Evolutionary conservation across 1,284 basidiomycete species (phyloP), one percentile per base, ranked within the genome.

Genomic region (Heterobasidion parviporum): DNA sequence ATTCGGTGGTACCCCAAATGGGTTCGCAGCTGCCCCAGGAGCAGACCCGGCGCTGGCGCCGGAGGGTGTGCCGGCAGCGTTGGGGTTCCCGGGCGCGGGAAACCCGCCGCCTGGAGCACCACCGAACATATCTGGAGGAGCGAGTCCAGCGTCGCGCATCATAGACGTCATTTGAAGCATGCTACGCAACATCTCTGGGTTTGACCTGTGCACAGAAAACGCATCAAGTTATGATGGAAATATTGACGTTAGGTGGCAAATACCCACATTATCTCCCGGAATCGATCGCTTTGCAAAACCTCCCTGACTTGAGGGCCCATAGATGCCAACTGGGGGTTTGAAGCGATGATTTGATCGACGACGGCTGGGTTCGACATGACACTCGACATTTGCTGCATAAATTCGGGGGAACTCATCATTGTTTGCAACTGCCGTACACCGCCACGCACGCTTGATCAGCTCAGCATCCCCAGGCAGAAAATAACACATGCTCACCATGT

Each of bases 301-400:
- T 87, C 76, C 16, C 93, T 77, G 32, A 93, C 81, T 65, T 91
- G 87, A 0, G 92, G 92, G 4, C 79, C 89, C 85, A 94, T 88
- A 0, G 75, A 73, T 1, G 79, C 78, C 16, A 95, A 76, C 65
- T 93, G 86, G 0, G 94, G 94, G 70, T 93, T 91, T 47, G 76
- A 80, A 0, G 85, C 80, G 63, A 96, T 87, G 64, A 93, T 77
- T 69, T 89, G 92, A 59, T 97, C 94, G 52, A 97, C 73, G 54
- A 97, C 74, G 18, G 81, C 83, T 0, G 92, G 92, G 62, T 92
- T 85, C 6, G 82, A 80, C 79, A 94, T 85, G 70, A 91, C 78
- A 2, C 71, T 65, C 14, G 82, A 80, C 82, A 92, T 89, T 68
- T 89, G 87, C 60, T 87, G 79, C 47, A 92, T 67, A 61, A 92